Evolutionary conservation across 2,329 filamentous ascomycete genomes (phyloP), one percentile per base, ranked within the genome.

Genomic region (Sarocladium strictum): DNA sequence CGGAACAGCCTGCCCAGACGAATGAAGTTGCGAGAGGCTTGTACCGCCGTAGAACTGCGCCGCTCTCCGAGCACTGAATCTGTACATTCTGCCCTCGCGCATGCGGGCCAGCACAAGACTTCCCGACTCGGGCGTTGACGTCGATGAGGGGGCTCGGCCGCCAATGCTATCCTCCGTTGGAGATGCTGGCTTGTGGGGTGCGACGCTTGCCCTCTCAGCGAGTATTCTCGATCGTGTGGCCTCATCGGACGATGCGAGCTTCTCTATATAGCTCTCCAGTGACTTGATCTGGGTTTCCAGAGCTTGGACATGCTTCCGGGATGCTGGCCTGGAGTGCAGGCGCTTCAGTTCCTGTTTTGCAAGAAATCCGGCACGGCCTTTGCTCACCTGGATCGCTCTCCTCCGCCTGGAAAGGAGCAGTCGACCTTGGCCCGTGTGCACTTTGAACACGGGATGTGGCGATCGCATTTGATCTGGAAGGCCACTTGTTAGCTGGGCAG

Each of bases 381-480:
- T 24, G 45, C 32, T 3, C 60, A 73, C 70, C 73, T 65, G 58
- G 73, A 69, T 60, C 73, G 75, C 58, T 75, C 72, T 5, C 72
- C 72, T 5, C 65, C 69, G 17, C 71, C 70, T 32, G 65, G 69
- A 21, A 70, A 64, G n/a, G 68, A 64, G 57, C 72, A 75, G 43
- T 73, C 68, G 9, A 66, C 68, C 19, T 67, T 66, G 6, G 70
- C 69, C 59, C 73, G 71, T 60, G 66, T 61, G 59, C 78, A 81
- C 56, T 73, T 74, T 29, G 71, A 72, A 60, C 78, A 81, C 12
- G 78, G 78, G 14, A 71, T 65, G 45, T 71, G 71, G 3, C 77
- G 73, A 61, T 80, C 74, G 62, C 78, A 81, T 67, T 78, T 81
- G 35, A 81, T 74, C 70, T 80, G 49, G 7, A 50, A 9, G 2